phyloP scores from a whole-genome alignment of 768 basidiomycete genomes.

The Hericium erinaceus region DNA sequence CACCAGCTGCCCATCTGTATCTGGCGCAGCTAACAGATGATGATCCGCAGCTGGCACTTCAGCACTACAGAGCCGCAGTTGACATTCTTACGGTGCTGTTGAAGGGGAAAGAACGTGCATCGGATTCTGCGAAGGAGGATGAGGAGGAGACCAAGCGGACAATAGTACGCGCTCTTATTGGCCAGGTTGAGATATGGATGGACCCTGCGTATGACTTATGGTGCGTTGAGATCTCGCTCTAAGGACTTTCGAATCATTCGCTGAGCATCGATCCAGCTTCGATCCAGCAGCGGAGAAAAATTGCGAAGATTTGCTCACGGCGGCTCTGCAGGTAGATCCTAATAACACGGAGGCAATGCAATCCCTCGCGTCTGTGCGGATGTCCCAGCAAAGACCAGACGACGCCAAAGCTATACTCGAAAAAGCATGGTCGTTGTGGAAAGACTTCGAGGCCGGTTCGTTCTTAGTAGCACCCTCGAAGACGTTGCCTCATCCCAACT shows the following conservation, averaged over 20 bases:
- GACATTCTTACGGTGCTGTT: conserved; percentile 58
- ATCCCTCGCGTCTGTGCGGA: conserved; percentile 73
- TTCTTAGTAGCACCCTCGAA: conserved; percentile 9
- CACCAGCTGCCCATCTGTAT: conserved; percentile 77
- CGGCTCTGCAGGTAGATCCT: conserved; percentile 68
- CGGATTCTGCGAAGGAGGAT: conserved; percentile 24
- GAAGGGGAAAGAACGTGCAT: conserved; percentile 63
- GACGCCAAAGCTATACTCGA: conserved; percentile 69
- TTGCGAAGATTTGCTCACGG: conserved; percentile 66
- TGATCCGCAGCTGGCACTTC: conserved; percentile 63
- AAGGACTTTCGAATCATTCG: neutral
- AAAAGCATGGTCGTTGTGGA: conserved; percentile 59
- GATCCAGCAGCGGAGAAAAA: conserved; percentile 74
- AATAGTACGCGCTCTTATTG: conserved; percentile 71
- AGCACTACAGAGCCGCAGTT: conserved; percentile 75
- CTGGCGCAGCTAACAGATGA: conserved; percentile 79
- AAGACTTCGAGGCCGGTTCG: conserved; percentile 53
- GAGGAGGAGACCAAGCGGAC: conserved; percentile 56
- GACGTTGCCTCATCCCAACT: neutral
- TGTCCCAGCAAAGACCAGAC: conserved; percentile 78
- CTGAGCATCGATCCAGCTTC: conserved; percentile 38
- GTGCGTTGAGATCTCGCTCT: conserved; percentile 30
- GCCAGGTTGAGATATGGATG: conserved; percentile 97
- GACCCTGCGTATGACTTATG: conserved; percentile 82
- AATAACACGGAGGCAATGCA: conserved; percentile 74